Evolutionary conservation across 73 alveolate species (phyloP).

Genomic region (Paramecium tetraurelia): DNA sequence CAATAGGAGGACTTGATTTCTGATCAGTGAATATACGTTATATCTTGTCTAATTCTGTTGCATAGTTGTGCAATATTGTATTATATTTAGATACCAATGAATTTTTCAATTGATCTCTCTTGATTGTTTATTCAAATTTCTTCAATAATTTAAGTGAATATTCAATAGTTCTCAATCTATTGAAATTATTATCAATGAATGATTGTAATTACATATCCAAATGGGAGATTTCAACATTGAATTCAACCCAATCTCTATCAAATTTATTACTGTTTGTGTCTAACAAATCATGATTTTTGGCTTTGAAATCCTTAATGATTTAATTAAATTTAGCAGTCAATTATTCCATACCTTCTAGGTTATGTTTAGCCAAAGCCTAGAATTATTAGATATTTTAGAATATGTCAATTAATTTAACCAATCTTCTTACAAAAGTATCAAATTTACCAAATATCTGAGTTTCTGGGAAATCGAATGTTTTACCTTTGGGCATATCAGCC

Average conservation of each 20-base stretch:
- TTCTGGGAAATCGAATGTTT: constrained; percentile 99
- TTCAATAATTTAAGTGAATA: constrained; percentile 94
- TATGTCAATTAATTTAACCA: constrained; percentile 98
- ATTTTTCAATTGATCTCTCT: constrained; percentile 92
- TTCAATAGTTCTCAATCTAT: constrained; percentile 95
- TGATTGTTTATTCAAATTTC: constrained; percentile 96
- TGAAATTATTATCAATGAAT: constrained; percentile 98
- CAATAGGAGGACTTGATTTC: constrained; percentile 94
- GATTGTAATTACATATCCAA: constrained; percentile 97
- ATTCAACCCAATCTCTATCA: constrained; percentile 99
- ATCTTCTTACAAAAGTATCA: constrained; percentile 99
- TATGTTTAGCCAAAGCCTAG: constrained; percentile 96
- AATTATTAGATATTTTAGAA: constrained; percentile 97
- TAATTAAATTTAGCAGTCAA: constrained; percentile 90
- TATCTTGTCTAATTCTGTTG: constrained; percentile 79
- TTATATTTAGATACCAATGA: constrained; percentile 86
- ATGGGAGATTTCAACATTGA: constrained; percentile 97
- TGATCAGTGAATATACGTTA: constrained; percentile 55
- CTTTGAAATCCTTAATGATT: constrained; percentile 93
- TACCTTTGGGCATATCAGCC: constrained; percentile 99
- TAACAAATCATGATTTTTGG: constrained; percentile 93
- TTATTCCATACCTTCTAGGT: constrained; percentile 97
- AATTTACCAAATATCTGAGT: constrained; percentile 99
- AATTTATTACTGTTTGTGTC: constrained; percentile 73
- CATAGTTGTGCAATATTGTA: constrained; percentile 92